Evolutionary conservation across 2,329 filamentous ascomycete species (phyloP).

Genomic region (Alternaria sp.): DNA sequence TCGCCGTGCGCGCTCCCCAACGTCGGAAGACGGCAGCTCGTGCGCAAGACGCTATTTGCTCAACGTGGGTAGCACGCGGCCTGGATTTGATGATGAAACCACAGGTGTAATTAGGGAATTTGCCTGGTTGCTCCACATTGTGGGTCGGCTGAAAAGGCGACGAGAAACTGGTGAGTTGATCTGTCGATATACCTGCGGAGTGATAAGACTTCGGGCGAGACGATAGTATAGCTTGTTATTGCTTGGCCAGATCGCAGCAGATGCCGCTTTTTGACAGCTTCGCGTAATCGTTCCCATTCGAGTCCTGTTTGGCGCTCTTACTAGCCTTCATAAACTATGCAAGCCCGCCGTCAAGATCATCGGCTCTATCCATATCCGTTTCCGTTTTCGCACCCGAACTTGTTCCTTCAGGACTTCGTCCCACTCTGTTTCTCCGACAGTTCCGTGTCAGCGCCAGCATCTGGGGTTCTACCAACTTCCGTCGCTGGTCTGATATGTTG

Average conservation of each 20-base stretch:
- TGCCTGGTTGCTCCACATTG: constrained; percentile 4
- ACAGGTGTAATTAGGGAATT: background rate
- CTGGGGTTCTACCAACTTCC: constrained; percentile 7
- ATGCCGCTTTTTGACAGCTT: background rate
- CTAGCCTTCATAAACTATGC: constrained; percentile 11
- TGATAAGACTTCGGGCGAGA: background rate
- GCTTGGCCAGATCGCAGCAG: constrained; percentile 2
- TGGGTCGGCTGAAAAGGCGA: background rate
- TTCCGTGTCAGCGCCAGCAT: constrained; percentile 10
- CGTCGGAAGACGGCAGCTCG: constrained; percentile 14
- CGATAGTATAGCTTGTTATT: constrained; percentile 7
- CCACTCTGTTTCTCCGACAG: constrained; percentile 5
- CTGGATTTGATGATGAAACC: constrained; percentile 5
- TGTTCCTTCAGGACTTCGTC: background rate
- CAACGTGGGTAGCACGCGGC: constrained; percentile 1
- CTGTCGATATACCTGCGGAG: background rate
- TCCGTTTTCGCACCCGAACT: background rate
- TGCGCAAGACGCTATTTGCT: constrained; percentile 11
- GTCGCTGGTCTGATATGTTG: constrained; percentile 3
- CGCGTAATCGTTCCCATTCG: constrained; percentile 2
- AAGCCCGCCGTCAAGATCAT: background rate
- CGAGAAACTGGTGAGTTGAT: background rate
- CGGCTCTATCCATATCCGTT: constrained; percentile 1
- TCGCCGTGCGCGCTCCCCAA: constrained; percentile 6
- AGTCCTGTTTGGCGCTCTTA: constrained; percentile 1